phyloP scores from a whole-genome alignment of 169 alveolate genomes.

The Plasmodium inui region DNA sequence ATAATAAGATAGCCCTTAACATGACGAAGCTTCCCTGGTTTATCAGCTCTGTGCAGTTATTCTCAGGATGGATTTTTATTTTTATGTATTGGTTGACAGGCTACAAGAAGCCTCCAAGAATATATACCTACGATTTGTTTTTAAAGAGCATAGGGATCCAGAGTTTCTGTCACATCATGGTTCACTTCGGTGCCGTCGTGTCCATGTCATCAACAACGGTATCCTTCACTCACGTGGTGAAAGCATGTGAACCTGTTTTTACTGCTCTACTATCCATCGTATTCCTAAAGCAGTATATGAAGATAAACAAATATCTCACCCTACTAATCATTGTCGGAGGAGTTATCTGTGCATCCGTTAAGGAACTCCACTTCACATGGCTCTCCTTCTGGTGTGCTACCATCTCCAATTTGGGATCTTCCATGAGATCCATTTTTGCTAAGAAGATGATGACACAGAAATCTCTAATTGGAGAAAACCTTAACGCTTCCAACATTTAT shows the following conservation, averaged over 20 bases:
- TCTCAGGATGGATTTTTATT: constrained; percentile 81
- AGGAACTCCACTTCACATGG: constrained; percentile 86
- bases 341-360: constrained; percentile 83
- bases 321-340: constrained; percentile 86
- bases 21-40: constrained; percentile 86
- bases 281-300: constrained; percentile 77
- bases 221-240: constrained; percentile 88
- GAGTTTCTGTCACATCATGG: constrained; percentile 86
- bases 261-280: constrained; percentile 85
- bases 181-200: constrained; percentile 89
- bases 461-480: constrained; percentile 81
- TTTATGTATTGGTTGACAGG: constrained; percentile 76
- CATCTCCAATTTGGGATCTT: constrained; percentile 86
- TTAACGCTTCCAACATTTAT: constrained; percentile 83
- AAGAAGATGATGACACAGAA: constrained; percentile 84
- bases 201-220: constrained; percentile 88
- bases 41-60: constrained; percentile 83
- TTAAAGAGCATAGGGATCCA: constrained; percentile 80
- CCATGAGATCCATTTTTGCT: constrained; percentile 80
- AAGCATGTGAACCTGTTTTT: constrained; percentile 88
- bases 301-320: constrained; percentile 80
- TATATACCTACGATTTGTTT: constrained; percentile 76
- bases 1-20: constrained; percentile 83
- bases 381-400: constrained; percentile 86
- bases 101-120: constrained; percentile 61